A percentile compares a stretch with the other conserved stretches of the same genome.
Conservation (phyloP, 148 eudicot genomes). For the Rhododendron kiyosumense region DNA sequence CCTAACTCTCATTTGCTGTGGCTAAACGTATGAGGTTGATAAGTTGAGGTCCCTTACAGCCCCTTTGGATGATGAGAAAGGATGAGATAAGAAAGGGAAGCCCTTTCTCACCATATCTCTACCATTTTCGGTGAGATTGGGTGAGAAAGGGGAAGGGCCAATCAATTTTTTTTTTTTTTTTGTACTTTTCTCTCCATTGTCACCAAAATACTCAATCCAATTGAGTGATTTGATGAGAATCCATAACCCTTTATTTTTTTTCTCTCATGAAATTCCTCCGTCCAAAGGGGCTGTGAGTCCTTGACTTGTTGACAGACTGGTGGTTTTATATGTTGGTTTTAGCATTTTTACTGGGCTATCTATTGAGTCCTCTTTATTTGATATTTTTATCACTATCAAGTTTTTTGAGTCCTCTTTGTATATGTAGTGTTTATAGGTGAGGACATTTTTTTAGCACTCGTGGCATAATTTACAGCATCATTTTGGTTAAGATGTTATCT, state of each 20-base stretch:
- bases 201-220: too few relatives aligned
- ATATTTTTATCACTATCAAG: not conserved
- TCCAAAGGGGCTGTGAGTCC: not conserved
- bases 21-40: not conserved
- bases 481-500: not conserved
- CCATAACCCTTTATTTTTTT: too few relatives aligned
- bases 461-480: not conserved
- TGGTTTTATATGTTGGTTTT: not conserved
- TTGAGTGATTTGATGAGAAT: too few relatives aligned
- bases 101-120: too few relatives aligned
- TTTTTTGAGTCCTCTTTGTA: not conserved
- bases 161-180: too few relatives aligned
- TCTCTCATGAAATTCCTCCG: too few relatives aligned
- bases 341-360: not conserved
- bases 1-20: not conserved
- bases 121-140: too few relatives aligned
- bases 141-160: too few relatives aligned
- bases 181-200: too few relatives aligned
- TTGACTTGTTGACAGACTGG: not conserved
- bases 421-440: not conserved
- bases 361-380: not conserved
- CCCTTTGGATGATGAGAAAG: too few relatives aligned
- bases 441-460: not conserved
- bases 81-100: too few relatives aligned
- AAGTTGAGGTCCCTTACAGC: not conserved